Evolutionary conservation across 1,284 basidiomycete genomes (phyloP).

Genomic region (Porogramme epimiltina): DNA sequence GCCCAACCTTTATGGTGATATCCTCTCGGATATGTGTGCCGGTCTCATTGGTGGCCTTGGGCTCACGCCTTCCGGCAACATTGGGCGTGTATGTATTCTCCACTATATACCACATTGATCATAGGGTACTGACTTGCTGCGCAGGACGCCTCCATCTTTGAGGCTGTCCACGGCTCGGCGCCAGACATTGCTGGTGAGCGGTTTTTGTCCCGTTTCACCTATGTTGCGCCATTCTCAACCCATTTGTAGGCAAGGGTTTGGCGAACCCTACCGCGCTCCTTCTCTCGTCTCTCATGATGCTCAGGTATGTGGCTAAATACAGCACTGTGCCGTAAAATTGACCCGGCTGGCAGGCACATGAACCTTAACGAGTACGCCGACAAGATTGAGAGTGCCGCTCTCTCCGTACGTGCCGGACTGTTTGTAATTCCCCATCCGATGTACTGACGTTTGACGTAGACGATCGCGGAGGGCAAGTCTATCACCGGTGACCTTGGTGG

Average conservation of each 20-base stretch:
- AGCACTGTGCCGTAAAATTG: neutral
- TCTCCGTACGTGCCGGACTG: slow-evolving; percentile 55
- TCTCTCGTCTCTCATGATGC: slow-evolving; percentile 96
- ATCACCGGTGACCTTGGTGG: slow-evolving; percentile 95
- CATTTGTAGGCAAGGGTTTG: slow-evolving; percentile 80
- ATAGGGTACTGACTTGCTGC: slow-evolving; percentile 19
- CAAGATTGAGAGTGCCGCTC: slow-evolving; percentile 91
- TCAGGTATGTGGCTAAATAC: slow-evolving; percentile 58
- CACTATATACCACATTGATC: neutral
- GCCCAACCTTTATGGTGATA: slow-evolving; percentile 99
- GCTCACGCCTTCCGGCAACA: slow-evolving; percentile 98
- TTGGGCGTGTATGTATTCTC: slow-evolving; percentile 72
- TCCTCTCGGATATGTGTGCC: slow-evolving; percentile 98
- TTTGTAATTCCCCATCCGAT: slow-evolving; percentile 11
- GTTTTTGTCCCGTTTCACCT: neutral
- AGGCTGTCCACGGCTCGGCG: slow-evolving; percentile 98
- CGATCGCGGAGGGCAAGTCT: slow-evolving; percentile 91
- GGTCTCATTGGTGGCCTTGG: slow-evolving; percentile 98
- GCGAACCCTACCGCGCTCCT: slow-evolving; percentile 98
- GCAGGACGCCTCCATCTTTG: slow-evolving; percentile 98
- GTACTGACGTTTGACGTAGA: slow-evolving; percentile 48
- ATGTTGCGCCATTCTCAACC: slow-evolving; percentile 28
- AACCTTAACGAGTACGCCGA: slow-evolving; percentile 83
- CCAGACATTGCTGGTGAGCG: slow-evolving; percentile 79
- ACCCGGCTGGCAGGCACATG: slow-evolving; percentile 79